Base-by-base conservation (phyloP, 371 early-diverging fungal species). In the Mucor velutinosus region DNA sequence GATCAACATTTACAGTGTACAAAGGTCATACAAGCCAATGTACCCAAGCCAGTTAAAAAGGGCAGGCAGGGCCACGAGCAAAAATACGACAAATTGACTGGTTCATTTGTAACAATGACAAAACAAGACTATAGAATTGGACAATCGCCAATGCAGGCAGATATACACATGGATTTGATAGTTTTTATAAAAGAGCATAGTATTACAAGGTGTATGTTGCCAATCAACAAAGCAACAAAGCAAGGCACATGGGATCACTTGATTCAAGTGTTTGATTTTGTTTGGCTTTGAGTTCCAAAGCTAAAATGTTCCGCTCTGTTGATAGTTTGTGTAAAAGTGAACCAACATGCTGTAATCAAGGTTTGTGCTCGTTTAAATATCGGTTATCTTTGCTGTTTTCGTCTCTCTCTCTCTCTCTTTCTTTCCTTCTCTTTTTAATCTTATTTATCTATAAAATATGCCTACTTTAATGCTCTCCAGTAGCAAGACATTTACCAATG, bases 161-260 rank as follows among this genome's bases (percentile, higher is more conserved):
- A n/a, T 56, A 30, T 32, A 19, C n/a, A 5, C 37, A 37, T 37
- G 14, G 37, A 37, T 14, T 37, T 17, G 2, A 30, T 32, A 56
- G 32, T 30, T 56, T 30, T n/a, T 8, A 56, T 37, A 21, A 17
- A 49, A 23, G 1, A 21, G 3, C n/a, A n/a, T 30, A 56, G 27
- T 53, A 23, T 12, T 4, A 56, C n/a, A 30, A 32, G 32, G 17
- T 30, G 6, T 25, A 41, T 60, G 60, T 37, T 41, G 19, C 25
- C 35, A 29, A 39, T 39, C 39, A 41, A 56, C 56, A 64, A 21
- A 56, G 27, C 25, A 39, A 32, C 14, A 23, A 32, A 29, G 30
- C 32, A 56, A 66, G 55, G 53, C 67, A 66, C 67, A 60, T 55
- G 67, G 45, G 60, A 32, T 66, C 67, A 66, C 67, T 60, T 60